These are phyloP conservation scores for Lentinula edodes DNA, from an alignment of 768 basidiomycete species.

Conservation along the genomic window DNA sequence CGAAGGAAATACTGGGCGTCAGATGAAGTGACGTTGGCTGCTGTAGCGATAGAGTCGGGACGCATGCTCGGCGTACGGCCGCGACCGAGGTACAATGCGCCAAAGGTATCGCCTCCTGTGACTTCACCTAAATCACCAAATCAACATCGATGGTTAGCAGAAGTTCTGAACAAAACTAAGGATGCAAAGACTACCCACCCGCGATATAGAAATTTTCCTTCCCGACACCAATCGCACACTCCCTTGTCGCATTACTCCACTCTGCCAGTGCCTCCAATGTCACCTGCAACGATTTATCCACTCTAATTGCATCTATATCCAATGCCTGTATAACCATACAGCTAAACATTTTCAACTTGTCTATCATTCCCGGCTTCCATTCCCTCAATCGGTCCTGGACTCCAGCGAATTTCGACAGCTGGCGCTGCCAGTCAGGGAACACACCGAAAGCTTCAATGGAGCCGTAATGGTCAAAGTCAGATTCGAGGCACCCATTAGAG, in stretches of 20 bases:
- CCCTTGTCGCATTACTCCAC: constrained; percentile 71
- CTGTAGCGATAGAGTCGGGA: constrained; percentile 63
- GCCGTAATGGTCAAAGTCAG: constrained; percentile 93
- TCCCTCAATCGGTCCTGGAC: constrained; percentile 95
- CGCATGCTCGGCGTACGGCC: constrained; percentile 74
- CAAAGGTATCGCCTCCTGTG: constrained; percentile 90
- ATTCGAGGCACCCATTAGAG: constrained; percentile 63
- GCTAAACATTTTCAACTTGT: constrained; percentile 70
- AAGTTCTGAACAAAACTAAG: too few relatives aligned
- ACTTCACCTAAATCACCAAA: constrained; percentile 58
- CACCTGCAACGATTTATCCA: constrained; percentile 92
- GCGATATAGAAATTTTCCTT: constrained; percentile 90
- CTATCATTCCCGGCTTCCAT: constrained; percentile 79
- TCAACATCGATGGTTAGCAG: too few relatives aligned
- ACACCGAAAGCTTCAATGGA: constrained; percentile 99
- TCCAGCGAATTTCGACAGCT: constrained; percentile 48
- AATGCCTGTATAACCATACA: constrained; percentile 86
- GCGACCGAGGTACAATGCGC: constrained; percentile 82
- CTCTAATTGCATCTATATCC: constrained; percentile 90
- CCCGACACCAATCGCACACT: constrained; percentile 63
- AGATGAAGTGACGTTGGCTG: constrained; percentile 56
- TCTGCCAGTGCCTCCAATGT: constrained; percentile 73
- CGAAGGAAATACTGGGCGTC: constrained; percentile 80
- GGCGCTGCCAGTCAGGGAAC: constrained; percentile 37
- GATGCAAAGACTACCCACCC: neutral